phyloP scores from a whole-genome alignment of 2,329 filamentous ascomycete species.

The Colletotrichum sp. region DNA sequence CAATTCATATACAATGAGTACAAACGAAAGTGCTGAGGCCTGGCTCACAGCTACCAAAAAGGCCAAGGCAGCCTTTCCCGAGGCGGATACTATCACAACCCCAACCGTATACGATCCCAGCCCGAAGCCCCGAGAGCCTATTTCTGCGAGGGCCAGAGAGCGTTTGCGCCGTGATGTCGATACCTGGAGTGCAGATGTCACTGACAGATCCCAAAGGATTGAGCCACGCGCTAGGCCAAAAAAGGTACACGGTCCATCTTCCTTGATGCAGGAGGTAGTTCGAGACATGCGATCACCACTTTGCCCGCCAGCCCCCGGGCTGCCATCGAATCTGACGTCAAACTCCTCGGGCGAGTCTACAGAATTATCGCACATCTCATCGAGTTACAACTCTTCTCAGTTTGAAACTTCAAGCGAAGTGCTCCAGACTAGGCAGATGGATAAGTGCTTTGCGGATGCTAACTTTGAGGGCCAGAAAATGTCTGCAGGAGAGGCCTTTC shows the following conservation, averaged over 20 bases:
- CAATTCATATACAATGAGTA: not conserved
- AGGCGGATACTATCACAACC: not conserved
- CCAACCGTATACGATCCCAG: not conserved
- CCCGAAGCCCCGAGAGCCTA: not conserved
- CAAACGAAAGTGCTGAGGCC: not conserved
- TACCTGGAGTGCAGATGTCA: not conserved
- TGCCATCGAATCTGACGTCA: fast-evolving
- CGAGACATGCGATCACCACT: not conserved
- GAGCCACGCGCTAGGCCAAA: not conserved
- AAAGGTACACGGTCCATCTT: not conserved
- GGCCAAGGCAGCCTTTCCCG: not conserved
- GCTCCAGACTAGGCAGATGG: not conserved
- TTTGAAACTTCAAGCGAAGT: not conserved
- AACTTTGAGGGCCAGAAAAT: not conserved
- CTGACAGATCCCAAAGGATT: not conserved
- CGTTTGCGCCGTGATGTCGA: not conserved
- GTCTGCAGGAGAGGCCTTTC: not conserved
- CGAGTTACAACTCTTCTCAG: not conserved
- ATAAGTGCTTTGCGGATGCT: not conserved
- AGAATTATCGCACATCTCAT: fast-evolving
- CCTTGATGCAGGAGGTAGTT: not conserved
- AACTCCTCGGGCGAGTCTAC: not conserved
- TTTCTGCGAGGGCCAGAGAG: not conserved
- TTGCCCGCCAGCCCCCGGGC: not conserved
- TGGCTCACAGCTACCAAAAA: fast-evolving